phyloP scores from a whole-genome alignment of 73 alveolate genomes.

The Paramecium sonneborni region DNA sequence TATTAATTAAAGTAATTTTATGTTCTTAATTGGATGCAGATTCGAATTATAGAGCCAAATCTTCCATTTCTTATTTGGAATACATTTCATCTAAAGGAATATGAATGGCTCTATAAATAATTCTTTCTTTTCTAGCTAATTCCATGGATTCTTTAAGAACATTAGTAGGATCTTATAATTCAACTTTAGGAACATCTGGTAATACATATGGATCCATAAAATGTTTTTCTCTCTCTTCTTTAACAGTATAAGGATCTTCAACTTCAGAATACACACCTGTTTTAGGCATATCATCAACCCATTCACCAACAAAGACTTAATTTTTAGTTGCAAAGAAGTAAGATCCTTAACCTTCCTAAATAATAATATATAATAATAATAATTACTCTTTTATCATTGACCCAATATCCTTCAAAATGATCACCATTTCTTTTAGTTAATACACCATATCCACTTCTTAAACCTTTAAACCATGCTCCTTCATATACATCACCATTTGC shows the following conservation, averaged over 20 bases:
- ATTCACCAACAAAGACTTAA: constrained; percentile 93
- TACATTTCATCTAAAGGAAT: constrained; percentile 62
- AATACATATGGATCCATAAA: constrained; percentile 86
- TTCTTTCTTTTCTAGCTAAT: constrained; percentile 75
- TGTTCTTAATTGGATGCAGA: constrained; percentile 54
- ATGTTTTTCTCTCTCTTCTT: constrained; percentile 75
- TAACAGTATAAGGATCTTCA: constrained; percentile 79
- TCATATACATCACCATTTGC: constrained; percentile 96
- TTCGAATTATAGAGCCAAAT: constrained; percentile 43
- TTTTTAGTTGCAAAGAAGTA: constrained; percentile 77
- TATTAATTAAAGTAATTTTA: constrained; percentile 39
- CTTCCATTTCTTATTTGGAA: constrained; percentile 57
- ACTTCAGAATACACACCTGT: constrained; percentile 92
- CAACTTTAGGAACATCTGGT: constrained; percentile 81
- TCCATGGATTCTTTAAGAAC: constrained; percentile 85
- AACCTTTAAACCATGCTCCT: constrained; percentile 94
- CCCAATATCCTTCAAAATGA: constrained; percentile 93
- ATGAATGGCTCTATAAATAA: constrained; percentile 61
- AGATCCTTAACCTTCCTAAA: constrained; percentile 87
- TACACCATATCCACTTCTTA: constrained; percentile 92
- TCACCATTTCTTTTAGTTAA: constrained; percentile 89
- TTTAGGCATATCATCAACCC: constrained; percentile 94
- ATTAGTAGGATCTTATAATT: constrained; percentile 79
- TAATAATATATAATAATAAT: neutral
- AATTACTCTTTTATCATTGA: constrained; percentile 78